Evolutionary conservation across 345 rosid genomes (phyloP).

Genomic region (Lumnitzera littorea): DNA sequence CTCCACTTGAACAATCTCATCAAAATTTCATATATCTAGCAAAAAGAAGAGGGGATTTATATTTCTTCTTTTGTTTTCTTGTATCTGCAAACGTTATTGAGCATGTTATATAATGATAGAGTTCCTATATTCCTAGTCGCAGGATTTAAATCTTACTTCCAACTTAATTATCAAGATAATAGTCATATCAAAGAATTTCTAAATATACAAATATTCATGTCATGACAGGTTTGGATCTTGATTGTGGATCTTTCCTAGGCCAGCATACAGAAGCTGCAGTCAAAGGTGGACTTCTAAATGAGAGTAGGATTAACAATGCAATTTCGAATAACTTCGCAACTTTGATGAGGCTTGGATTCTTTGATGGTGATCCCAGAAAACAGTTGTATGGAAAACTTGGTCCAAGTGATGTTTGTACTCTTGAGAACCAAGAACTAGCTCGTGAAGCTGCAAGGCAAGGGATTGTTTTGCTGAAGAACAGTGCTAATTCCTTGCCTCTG

Average conservation of each 20-base stretch:
- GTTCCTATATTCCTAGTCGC: too few species aligned
- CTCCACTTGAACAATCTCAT: too few species aligned
- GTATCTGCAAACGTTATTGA: too few species aligned
- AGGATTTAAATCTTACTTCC: not conserved
- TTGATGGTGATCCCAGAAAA: constrained; percentile 79
- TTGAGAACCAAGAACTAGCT: constrained; percentile 63
- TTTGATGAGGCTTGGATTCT: constrained; percentile 85
- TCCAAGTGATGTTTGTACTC: constrained; percentile 75
- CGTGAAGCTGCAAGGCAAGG: constrained; percentile 93
- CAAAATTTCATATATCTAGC: too few species aligned
- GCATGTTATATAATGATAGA: too few species aligned
- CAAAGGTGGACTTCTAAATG: constrained; percentile 51
- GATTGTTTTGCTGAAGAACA: constrained; percentile 80
- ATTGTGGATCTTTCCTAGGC: constrained; percentile 75
- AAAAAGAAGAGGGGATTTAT: too few species aligned
- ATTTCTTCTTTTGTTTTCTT: too few species aligned
- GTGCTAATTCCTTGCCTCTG: constrained; percentile 52
- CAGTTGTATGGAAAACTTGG: constrained; percentile 67
- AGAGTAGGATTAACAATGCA: constrained; percentile 49
- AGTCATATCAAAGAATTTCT: not conserved
- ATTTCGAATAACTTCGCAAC: constrained; percentile 77
- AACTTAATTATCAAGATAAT: not conserved
- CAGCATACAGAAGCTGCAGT: constrained; percentile 78
- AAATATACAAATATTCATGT: not conserved
- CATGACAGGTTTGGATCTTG: constrained; percentile 60